Evolutionary conservation across 2,329 filamentous ascomycete genomes (phyloP).

Genomic region (Coniochaeta sp.): DNA sequence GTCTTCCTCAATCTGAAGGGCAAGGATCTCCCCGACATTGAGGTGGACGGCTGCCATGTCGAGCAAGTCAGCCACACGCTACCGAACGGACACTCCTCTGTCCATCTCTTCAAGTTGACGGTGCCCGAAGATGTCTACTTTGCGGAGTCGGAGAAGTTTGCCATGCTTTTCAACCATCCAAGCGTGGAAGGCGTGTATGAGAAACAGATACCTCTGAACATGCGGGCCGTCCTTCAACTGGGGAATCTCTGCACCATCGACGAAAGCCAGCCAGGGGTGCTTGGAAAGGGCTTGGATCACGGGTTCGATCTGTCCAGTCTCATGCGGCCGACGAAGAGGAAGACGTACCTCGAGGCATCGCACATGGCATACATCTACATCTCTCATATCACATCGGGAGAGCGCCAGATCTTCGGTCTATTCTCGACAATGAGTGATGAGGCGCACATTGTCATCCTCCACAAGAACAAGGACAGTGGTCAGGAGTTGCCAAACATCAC

Average conservation of each 20-base stretch:
- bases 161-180: conserved; percentile 77
- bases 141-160: conserved; percentile 74
- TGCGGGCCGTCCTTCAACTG: conserved; percentile 80
- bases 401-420: conserved; percentile 86
- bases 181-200: conserved; percentile 98
- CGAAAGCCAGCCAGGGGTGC: conserved; percentile 78
- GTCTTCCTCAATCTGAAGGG: conserved; percentile 89
- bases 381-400: conserved; percentile 85
- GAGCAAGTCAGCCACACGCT: conserved; percentile 92
- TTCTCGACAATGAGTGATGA: conserved; percentile 78
- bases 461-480: conserved; percentile 66
- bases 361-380: conserved; percentile 81
- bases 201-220: conserved; percentile 78
- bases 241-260: conserved; percentile 93
- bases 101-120: conserved; percentile 88
- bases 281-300: conserved; percentile 86
- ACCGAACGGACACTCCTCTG: conserved; percentile 89
- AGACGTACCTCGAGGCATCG: conserved; percentile 66
- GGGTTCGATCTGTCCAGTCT: conserved; percentile 83
- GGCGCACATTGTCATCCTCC: conserved; percentile 83
- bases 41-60: conserved; percentile 76
- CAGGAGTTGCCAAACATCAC: conserved; percentile 86
- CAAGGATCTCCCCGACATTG: conserved; percentile 80
- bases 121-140: conserved; percentile 86
- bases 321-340: conserved; percentile 56